Base-by-base conservation (phyloP, 139 green algal genomes). In the Chlamydomonas incerta region DNA sequence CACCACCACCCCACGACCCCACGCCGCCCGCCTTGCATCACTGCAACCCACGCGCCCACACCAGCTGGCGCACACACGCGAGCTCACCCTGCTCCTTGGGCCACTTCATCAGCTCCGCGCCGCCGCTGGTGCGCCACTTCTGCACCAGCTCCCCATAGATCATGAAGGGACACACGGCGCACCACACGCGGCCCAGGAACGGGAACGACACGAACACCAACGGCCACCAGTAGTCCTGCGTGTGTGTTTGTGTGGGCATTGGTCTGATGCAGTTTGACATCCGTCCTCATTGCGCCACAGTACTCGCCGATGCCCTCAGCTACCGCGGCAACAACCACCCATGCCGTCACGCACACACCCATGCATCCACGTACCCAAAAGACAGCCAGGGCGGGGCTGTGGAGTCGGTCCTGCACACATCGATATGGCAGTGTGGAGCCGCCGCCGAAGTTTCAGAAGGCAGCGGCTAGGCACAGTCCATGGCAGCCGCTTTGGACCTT, bases 121-220 rank as follows among this genome's bases (percentile, higher is more conserved):
- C 94, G 13, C 29, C 58, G n/a, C 83, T 82, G 29, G 90, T 73
- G 8, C 92, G 83, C 92, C 91, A 95, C 29, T 79, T 69, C 90
- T 97, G 94, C 79, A 94, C 89, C 24, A 96, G 65, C 88, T 96
- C 94, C 0, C 94, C 94, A 70, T 94, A 96, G 31, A 96, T 95
- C 95, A 98, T 98, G 85, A 98, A 98, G 62, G 95, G 95, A 85
- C 95, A 98, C 46, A 98, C 90, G 87, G 87, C 79, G 81, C 93
- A 97, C 95, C 95, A 97, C 20, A 96, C 81, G 33, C 95, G 82
- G n/a, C 95, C 95, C 55, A 98, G 81, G 85, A 96, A 93, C 18
- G 93, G 93, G 83, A 94, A 98, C 1, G 91, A 83, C 24, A 97
- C n/a, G 81, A 98, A 96, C 9, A 93, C 94, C 67, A 90, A 67